Evolutionary conservation across 2,329 filamentous ascomycete species (phyloP).

Genomic region (Xylariaceae sp.): DNA sequence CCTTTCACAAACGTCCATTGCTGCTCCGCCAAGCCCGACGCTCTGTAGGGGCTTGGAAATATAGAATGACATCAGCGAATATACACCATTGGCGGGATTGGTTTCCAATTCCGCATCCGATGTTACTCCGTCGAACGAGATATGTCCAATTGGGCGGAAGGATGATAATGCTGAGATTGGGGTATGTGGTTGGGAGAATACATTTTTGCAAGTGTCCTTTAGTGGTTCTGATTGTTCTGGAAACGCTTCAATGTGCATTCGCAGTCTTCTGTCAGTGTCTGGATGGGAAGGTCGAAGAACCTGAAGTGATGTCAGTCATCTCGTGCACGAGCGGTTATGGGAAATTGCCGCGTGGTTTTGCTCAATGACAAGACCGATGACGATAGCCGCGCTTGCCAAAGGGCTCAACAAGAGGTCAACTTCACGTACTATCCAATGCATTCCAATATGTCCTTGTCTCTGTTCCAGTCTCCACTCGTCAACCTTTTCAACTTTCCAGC

Average conservation of each 20-base stretch:
- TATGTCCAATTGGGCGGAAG: constrained; percentile 29
- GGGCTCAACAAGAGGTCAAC: too few species aligned
- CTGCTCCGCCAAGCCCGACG: constrained; percentile 18
- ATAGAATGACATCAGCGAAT: constrained; percentile 22
- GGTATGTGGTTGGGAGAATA: constrained; percentile 13
- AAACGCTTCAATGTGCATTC: constrained; percentile 17
- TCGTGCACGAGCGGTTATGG: too few species aligned
- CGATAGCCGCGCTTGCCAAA: too few species aligned
- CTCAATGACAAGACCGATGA: too few species aligned
- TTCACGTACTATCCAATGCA: constrained; percentile 17
- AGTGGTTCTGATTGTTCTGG: constrained; percentile 12
- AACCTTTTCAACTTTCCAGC: constrained; percentile 15
- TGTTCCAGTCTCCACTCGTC: constrained; percentile 12
- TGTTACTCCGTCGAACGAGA: constrained; percentile 22
- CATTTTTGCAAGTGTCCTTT: constrained; percentile 12
- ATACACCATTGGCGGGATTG: constrained; percentile 12
- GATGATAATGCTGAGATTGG: constrained; percentile 3
- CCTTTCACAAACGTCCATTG: constrained; percentile 16
- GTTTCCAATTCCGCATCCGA: constrained; percentile 11
- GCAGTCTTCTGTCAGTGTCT: constrained; percentile 12
- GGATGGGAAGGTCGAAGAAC: constrained; percentile 14
- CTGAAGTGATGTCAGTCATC: constrained; percentile 5
- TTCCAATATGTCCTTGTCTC: constrained; percentile 9
- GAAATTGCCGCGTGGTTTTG: too few species aligned
- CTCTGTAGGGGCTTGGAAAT: constrained; percentile 19